Base-by-base conservation (phyloP, 2,329 filamentous ascomycete genomes). In the Fragosphaeria purpurea region DNA sequence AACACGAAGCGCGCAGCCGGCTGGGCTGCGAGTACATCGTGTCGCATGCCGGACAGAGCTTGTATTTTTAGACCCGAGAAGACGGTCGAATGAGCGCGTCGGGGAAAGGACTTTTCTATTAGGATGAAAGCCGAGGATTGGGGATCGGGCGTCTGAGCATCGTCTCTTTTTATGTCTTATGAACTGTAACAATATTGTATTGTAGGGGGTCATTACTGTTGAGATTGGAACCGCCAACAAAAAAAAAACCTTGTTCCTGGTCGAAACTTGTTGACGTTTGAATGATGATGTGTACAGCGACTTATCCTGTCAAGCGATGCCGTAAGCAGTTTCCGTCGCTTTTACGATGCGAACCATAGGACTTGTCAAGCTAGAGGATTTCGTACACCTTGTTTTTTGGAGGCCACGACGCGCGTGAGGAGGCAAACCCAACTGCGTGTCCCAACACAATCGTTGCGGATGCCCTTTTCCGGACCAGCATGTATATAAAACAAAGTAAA, bases 11-110 rank as follows among this genome's bases (percentile, higher is more conserved):
- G 48, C 77, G 79, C 10, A 75, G 70, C 7, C 75, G 76, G 44
- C 65, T 95, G 45, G 91, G 90, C 0, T 94, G 88, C 63, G 80
- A 86, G 57, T 96, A 94, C 66, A 69, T 85, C 37, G 73, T 95
- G 44, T 84, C 86, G 10, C 71, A 73, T 57, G 71, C 76, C 46
- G 87, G 87, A 4, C 79, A 85, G 65, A 76, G 72, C 52, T 67
- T 79, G 46, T 70, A 71, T 52, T 63, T 81, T 12, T 80, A 60
- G 68, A 35, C 9, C 7, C 35, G 22, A 22, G 22, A 22, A 22
- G 22, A 22, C 22, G 22, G 22, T 22, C 22, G 3, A 34, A 46
- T 2, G 10, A 12, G 7, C 10, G 34, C 33, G 11, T 34, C 13
- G 11, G 5, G 4, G 39, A 35, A 4, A 1, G 38, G 5, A 10